Percentiles rank a stretch among this genome's conserved stretches.
Evolutionary conservation across 768 basidiomycete species (phyloP).

Genomic region (Pisolithus sp.): DNA sequence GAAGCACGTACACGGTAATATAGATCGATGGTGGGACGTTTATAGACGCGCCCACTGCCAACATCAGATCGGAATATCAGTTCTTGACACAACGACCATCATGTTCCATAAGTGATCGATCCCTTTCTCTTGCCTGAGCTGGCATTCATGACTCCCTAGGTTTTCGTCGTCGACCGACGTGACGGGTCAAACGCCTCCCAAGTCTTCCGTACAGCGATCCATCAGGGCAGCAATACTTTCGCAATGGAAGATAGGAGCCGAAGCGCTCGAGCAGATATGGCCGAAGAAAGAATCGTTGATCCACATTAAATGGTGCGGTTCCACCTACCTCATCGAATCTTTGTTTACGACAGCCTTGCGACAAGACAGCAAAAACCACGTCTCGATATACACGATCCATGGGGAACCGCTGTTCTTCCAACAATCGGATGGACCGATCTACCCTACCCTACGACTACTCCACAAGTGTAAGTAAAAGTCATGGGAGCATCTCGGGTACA

Average conservation of each 20-base stretch:
- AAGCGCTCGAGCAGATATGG: conserved; percentile 88
- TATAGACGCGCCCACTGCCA: not conserved
- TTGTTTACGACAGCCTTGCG: conserved; percentile 13
- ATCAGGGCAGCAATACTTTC: conserved; percentile 76
- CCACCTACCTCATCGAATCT: conserved; percentile 1
- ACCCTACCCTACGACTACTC: conserved; percentile 80
- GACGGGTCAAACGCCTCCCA: conserved; percentile 83
- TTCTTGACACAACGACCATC: conserved; percentile 19
- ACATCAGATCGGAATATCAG: not conserved
- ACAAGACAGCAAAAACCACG: conserved; percentile 79
- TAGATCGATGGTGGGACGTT: not conserved
- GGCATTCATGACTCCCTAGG: conserved; percentile 31
- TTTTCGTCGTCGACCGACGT: conserved; percentile 76
- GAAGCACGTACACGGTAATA: conserved; percentile 9
- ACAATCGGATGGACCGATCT: conserved; percentile 90
- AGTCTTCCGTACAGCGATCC: conserved; percentile 86
- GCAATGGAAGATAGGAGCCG: conserved; percentile 77
- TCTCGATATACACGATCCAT: conserved; percentile 87
- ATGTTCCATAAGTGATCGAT: conserved; percentile 72
- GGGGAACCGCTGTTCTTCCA: conserved; percentile 91
- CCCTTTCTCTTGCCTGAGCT: conserved; percentile 1
- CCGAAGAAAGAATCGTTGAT: conserved; percentile 96
- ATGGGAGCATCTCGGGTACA: not conserved
- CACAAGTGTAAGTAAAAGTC: conserved; percentile 72
- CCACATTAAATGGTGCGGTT: conserved; percentile 77